Conservation (phyloP, 768 basidiomycete genomes). For the Tylopilus balloui region DNA sequence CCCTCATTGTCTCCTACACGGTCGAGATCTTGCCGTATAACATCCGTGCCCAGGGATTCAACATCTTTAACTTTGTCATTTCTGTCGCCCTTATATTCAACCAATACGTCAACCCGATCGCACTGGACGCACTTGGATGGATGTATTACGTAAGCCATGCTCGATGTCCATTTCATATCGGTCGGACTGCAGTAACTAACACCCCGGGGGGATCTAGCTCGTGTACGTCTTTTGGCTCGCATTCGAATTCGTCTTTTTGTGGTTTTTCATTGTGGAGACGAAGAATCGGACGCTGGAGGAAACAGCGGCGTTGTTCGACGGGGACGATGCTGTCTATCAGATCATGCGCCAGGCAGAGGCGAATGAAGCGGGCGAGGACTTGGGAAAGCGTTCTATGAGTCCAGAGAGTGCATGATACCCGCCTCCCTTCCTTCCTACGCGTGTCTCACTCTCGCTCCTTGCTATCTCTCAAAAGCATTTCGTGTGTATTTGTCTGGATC, state of each 20-base stretch:
- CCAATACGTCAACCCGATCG: slow-evolving; percentile 84
- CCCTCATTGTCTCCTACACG: slow-evolving; percentile 82
- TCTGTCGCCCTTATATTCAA: slow-evolving; percentile 83
- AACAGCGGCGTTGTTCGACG: slow-evolving; percentile 79
- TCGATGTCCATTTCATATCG: background rate
- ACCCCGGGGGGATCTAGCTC: slow-evolving; percentile 33
- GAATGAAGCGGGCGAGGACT: slow-evolving; percentile 15
- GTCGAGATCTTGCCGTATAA: slow-evolving; percentile 83
- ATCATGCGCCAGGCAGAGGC: slow-evolving; percentile 29
- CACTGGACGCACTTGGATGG: slow-evolving; percentile 60
- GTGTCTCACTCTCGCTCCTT: background rate
- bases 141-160: slow-evolving; percentile 60
- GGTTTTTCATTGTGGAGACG: slow-evolving; percentile 67
- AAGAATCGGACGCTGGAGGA: slow-evolving; percentile 73
- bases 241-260: slow-evolving; percentile 62
- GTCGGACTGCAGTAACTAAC: background rate
- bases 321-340: slow-evolving; percentile 45
- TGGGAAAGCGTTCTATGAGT: slow-evolving; percentile 18
- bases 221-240: slow-evolving; percentile 70
- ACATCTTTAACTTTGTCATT: slow-evolving; percentile 73
- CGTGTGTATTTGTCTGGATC: background rate
- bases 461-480: background rate
- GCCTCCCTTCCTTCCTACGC: background rate
- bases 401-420: slow-evolving; percentile 7
- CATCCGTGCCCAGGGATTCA: slow-evolving; percentile 84